Evolutionary conservation across 768 basidiomycete species (phyloP).

Genomic region (Hemileccinum impolitum): DNA sequence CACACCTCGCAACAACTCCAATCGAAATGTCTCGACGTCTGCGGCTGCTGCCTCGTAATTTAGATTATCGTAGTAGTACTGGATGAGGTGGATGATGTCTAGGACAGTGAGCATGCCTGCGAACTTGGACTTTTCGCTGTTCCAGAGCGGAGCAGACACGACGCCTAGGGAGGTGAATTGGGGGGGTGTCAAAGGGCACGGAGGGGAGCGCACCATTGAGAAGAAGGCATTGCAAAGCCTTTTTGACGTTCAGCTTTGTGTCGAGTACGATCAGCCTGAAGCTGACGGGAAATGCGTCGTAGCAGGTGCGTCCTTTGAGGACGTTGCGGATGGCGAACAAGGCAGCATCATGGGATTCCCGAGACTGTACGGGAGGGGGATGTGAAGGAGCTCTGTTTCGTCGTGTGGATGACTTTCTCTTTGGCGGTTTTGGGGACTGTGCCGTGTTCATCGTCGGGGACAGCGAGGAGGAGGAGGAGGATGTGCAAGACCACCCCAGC

Average conservation of each 20-base stretch:
- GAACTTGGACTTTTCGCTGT: constrained; percentile 88
- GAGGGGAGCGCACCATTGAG: constrained; percentile 56
- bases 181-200: background rate
- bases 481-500: constrained; percentile 9
- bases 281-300: constrained; percentile 96
- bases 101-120: constrained; percentile 99
- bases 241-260: constrained; percentile 93
- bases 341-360: constrained; percentile 68
- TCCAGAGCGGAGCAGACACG: constrained; percentile 97
- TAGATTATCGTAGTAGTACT: constrained; percentile 90
- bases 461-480: constrained; percentile 1
- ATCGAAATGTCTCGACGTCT: constrained; percentile 89
- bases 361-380: constrained; percentile 47
- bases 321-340: constrained; percentile 71
- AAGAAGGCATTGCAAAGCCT: constrained; percentile 84
- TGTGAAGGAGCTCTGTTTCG: constrained; percentile 57
- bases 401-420: constrained; percentile 54
- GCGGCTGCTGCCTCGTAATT: constrained; percentile 80
- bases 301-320: constrained; percentile 81
- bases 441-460: constrained; percentile 38
- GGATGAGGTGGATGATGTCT: constrained; percentile 98
- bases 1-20: constrained; percentile 86
- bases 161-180: constrained; percentile 57
- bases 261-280: constrained; percentile 97
- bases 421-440: constrained; percentile 47